Evolutionary conservation across 805 yeast genomes (phyloP).

Genomic region (Kodamaea nitidulidarum): DNA sequence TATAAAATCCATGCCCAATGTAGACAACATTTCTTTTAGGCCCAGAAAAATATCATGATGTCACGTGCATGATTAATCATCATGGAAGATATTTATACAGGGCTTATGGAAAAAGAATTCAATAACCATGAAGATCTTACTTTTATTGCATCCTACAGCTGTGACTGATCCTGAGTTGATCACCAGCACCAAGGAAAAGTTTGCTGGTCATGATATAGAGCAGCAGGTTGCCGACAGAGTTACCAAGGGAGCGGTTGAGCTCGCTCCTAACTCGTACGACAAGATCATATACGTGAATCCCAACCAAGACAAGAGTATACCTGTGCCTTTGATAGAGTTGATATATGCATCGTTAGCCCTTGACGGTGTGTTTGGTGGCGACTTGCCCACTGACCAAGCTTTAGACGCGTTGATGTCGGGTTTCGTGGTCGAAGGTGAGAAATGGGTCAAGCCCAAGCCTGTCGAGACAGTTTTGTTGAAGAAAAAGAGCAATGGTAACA

Average conservation of each 20-base stretch:
- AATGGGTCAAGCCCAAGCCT: conserved; percentile 56
- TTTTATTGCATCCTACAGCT: conserved; percentile 64
- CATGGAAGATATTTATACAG: not conserved
- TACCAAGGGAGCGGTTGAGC: conserved; percentile 42
- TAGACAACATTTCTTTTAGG: not conserved
- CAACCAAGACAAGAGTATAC: conserved; percentile 44
- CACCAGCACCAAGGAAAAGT: conserved; percentile 32
- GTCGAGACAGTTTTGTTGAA: conserved; percentile 28
- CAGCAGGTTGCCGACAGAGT: conserved; percentile 60
- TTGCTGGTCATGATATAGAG: conserved; percentile 19
- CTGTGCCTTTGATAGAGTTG: conserved; percentile 34
- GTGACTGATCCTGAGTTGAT: conserved; percentile 53
- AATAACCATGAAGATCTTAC: conserved; percentile 25
- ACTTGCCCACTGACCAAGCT: conserved; percentile 46
- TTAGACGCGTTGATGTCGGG: conserved; percentile 67
- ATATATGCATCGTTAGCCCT: conserved; percentile 37
- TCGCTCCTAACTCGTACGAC: conserved; percentile 36
- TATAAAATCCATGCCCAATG: not conserved
- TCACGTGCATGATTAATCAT: conserved; percentile 5
- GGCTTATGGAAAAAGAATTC: not conserved
- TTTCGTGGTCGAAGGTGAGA: conserved; percentile 43
- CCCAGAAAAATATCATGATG: conserved; percentile 1
- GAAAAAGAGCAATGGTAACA: conserved; percentile 17
- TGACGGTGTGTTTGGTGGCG: conserved; percentile 51
- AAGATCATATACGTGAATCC: conserved; percentile 56